Evolutionary conservation across 495 filamentous ascomycete species (phyloP), one percentile per base, ranked within the genome.

Genomic region (Tuber melanosporum): DNA sequence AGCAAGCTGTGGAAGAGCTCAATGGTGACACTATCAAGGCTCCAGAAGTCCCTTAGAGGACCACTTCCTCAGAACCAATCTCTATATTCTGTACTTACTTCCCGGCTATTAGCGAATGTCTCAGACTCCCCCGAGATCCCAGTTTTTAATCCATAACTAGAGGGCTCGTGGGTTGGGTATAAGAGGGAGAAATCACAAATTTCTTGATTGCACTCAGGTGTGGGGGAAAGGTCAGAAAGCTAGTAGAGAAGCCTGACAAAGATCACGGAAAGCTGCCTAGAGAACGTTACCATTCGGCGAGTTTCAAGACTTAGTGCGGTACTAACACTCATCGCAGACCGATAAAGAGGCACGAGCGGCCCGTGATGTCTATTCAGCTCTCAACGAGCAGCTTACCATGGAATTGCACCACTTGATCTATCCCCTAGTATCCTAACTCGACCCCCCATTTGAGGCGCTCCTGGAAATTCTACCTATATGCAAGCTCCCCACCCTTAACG

Each of bases 11-110:
- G 26, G 94, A 97, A 79, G 95, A 99, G 85, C 87, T 99, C 44
- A 96, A 99, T 84, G 92, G 95, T 20, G 95, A 99, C 84, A 99
- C 95, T 0, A 97, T 99, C 84, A 99, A 99, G 83, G 96, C 95
- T 6, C 85, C 98, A 72, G 95, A 99, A 85, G 95, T 96, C n/a
- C 95, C 95, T 39, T 99, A 97, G 85, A 88, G 94, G 79, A 93
- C 93, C 26, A 98, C 95, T 3, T 95, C 98, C 39, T 87, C 98
- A 14, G 95, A 99, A 75, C 95, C 95, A 41, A 99, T 99, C 82
- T 90, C 90, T 76, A 88, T 93, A 71, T 99, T 98, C 86, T 98
- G 95, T 84, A 93, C 94, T 74, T 99, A 99, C 86, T 99, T 99
- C 86, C 96, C 96, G 9, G 95, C 98, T 84, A 94, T 98, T 79